phyloP scores from a whole-genome alignment of 2,329 filamentous ascomycete species.

The Colletotrichum eremochloae region DNA sequence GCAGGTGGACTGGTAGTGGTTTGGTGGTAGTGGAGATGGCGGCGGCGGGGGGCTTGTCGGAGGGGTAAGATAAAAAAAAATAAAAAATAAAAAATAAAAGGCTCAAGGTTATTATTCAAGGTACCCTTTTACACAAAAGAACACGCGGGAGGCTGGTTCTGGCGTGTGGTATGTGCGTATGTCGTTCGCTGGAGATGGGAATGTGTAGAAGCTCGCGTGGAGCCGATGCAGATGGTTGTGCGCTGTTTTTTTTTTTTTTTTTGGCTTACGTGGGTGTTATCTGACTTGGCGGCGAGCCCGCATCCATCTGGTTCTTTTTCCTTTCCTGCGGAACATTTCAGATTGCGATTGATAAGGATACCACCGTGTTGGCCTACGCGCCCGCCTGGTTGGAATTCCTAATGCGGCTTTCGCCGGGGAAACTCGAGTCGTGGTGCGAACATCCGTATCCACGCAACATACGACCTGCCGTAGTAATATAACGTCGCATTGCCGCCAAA shows the following conservation, averaged over 20 bases:
- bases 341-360: background rate
- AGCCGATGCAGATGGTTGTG: background rate
- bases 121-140: constrained; percentile 12
- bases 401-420: constrained; percentile 13
- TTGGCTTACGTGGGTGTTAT: constrained; percentile 11
- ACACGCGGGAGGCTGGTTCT: constrained; percentile 24
- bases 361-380: background rate
- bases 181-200: background rate
- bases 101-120: background rate
- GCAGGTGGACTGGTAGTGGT: constrained; percentile 6
- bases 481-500: background rate
- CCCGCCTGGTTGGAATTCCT: background rate
- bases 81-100: background rate
- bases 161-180: constrained; percentile 16
- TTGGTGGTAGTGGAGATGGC: background rate
- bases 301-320: background rate
- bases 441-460: background rate
- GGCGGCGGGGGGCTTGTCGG: background rate
- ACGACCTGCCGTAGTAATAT: background rate
- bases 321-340: background rate
- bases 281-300: background rate
- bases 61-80: background rate
- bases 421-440: background rate
- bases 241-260: constrained; percentile 6
- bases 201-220: background rate